These are phyloP conservation scores for Orbilia ellipsospora DNA, from an alignment of 2,329 filamentous ascomycete species.

Conservation along the genomic window DNA sequence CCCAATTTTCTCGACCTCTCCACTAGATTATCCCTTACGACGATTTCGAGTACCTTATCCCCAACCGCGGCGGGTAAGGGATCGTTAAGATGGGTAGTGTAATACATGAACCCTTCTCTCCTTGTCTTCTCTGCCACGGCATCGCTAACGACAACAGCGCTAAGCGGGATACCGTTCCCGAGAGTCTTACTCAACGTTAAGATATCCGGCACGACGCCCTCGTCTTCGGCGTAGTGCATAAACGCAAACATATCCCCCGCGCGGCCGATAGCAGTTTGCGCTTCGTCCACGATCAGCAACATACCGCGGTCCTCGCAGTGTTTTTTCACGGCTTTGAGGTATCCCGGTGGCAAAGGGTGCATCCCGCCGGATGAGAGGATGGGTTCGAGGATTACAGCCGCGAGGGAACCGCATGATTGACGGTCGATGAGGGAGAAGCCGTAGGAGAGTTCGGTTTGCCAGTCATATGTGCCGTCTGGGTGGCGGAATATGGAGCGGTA, in stretches of 20 bases:
- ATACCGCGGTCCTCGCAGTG: conserved; percentile 69
- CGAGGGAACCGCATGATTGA: conserved; percentile 71
- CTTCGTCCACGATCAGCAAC: conserved; percentile 71
- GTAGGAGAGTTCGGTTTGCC: conserved; percentile 73
- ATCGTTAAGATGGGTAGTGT: conserved; percentile 74
- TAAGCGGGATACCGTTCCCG: conserved; percentile 71
- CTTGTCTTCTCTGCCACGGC: conserved; percentile 66
- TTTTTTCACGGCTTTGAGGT: conserved; percentile 68
- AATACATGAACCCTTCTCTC: conserved; percentile 68
- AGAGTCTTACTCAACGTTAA: conserved; percentile 72
- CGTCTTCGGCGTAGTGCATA: conserved; percentile 62
- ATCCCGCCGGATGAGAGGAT: conserved; percentile 72
- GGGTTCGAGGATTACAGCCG: conserved; percentile 72
- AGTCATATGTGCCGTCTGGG: conserved; percentile 72
- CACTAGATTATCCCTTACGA: conserved; percentile 69
- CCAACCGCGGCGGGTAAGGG: conserved; percentile 71
- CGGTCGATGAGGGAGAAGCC: conserved; percentile 72
- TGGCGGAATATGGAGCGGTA: conserved; percentile 73
- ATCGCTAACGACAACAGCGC: conserved; percentile 69
- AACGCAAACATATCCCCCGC: conserved; percentile 72
- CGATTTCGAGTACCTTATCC: conserved; percentile 72
- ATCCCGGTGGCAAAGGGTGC: conserved; percentile 70
- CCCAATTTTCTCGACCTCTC: conserved; percentile 65
- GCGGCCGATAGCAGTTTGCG: conserved; percentile 70
- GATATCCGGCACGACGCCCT: conserved; percentile 70